A percentile compares a stretch with the other conserved stretches of the same genome.
These are phyloP conservation scores for Balamuthia mandrillaris DNA, from an alignment of 208 protist genomes.

Conservation along the genomic window DNA sequence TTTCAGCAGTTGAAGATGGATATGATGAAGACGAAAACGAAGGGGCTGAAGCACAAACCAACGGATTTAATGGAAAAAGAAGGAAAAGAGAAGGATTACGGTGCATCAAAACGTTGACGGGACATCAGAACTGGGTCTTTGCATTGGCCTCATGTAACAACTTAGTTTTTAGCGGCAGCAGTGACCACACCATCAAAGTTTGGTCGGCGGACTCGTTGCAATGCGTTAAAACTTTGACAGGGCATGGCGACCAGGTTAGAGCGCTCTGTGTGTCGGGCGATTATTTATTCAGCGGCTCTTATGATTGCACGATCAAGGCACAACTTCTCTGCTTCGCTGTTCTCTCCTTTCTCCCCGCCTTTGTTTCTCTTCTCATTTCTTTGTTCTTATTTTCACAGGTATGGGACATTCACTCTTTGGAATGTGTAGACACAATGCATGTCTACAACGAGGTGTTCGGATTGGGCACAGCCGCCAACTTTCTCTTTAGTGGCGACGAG, in stretches of 20 bases:
- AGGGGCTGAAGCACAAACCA: too few species aligned
- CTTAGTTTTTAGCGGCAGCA: constrained; percentile 9
- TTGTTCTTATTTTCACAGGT: not conserved
- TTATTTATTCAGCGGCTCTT: not conserved
- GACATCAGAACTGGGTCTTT: too few species aligned
- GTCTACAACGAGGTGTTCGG: constrained; percentile 34
- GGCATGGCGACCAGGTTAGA: constrained; percentile 7
- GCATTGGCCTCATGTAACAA: constrained; percentile 9
- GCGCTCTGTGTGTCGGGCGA: not conserved
- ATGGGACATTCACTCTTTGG: not conserved
- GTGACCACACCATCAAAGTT: constrained; percentile 22
- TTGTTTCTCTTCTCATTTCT: not conserved
- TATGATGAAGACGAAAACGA: too few species aligned
- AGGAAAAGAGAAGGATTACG: too few species aligned
- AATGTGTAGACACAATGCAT: not conserved
- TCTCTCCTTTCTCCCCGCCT: not conserved
- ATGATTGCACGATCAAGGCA: constrained; percentile 23
- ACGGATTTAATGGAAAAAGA: too few species aligned
- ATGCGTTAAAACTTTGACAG: constrained; percentile 15
- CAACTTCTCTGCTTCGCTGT: not conserved
- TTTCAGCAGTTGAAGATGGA: too few species aligned
- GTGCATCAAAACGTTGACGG: too few species aligned
- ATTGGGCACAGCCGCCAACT: not conserved
- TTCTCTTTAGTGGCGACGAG: constrained; percentile 16
- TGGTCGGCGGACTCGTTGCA: not conserved